Evolutionary conservation across 2,329 filamentous ascomycete species (phyloP).

Genomic region (Alternaria conjuncta): DNA sequence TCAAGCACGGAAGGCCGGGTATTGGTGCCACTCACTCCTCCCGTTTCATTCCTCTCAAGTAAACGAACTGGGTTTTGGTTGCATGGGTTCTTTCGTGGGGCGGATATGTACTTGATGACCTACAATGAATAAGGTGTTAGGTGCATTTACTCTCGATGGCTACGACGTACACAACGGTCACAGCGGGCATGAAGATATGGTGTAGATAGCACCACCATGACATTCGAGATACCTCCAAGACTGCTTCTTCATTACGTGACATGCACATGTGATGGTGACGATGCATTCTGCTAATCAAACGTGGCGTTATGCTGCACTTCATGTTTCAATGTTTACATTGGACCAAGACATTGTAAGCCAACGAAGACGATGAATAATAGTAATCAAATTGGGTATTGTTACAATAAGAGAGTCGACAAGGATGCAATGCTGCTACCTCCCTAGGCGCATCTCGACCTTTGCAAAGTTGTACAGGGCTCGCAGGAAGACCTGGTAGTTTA

Average conservation of each 20-base stretch:
- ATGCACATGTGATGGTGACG: not conserved
- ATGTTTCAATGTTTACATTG: not conserved
- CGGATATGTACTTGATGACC: slow-evolving; percentile 50
- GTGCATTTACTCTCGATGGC: slow-evolving; percentile 45
- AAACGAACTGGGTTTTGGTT: slow-evolving; percentile 57
- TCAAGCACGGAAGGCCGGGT: slow-evolving; percentile 99
- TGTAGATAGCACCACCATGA: slow-evolving; percentile 41
- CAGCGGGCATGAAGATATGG: slow-evolving; percentile 37
- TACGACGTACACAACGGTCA: slow-evolving; percentile 41
- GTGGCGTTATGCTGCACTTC: not conserved
- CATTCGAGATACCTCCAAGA: slow-evolving; percentile 40
- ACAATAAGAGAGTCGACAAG: slow-evolving; percentile 9
- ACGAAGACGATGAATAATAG: not conserved
- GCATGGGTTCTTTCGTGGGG: slow-evolving; percentile 48
- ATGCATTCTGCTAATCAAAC: not conserved
- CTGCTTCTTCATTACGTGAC: not conserved
- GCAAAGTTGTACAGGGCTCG: slow-evolving; percentile 83
- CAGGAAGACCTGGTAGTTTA: slow-evolving; percentile 94
- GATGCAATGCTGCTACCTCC: slow-evolving; percentile 54
- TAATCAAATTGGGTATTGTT: slow-evolving; percentile 24
- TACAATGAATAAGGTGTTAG: slow-evolving; percentile 49
- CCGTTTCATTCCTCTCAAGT: slow-evolving; percentile 99
- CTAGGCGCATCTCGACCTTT: slow-evolving; percentile 86
- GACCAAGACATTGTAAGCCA: not conserved
- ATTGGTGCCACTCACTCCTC: slow-evolving; percentile 99